Evolutionary conservation across 2,329 filamentous ascomycete genomes (phyloP), one percentile per base, ranked within the genome.

Genomic region (Nigrospora oryzae): DNA sequence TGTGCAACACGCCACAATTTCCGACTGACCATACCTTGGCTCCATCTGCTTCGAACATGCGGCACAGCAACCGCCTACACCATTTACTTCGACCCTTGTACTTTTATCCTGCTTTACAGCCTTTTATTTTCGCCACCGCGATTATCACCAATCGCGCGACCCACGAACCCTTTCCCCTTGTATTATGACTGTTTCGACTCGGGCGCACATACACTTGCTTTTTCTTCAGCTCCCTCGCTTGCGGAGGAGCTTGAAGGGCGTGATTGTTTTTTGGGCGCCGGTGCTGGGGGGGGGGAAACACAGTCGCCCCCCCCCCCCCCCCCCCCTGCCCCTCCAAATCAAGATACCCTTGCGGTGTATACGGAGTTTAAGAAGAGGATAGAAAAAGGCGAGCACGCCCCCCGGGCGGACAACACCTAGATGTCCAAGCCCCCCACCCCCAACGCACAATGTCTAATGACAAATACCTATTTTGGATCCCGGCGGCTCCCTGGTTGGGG

Each of bases 391-490:
- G 16, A 34, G 10, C 30, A 23, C 39, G 15, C 35, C 15, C 40
- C 32, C 35, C 19, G 17, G 19, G 35, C 40, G 33, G 17, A 32
- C 32, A 13, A 17, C 34, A 7, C 17, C 28, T 41, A 42, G 19
- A 36, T 23, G 23, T 28, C 23, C 7, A 7, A 28, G 19, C 32
- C 36, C 13, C n/a, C 33, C 15, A 14, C 17, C 34, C 4, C 13
- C 15, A 36, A 35, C 36, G 23, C 40, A 28, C 40, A 42, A 42
- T 42, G 40, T 42, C 40, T 42, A 42, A 42, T 42, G 40, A 36
- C 33, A 12, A 42, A 16, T 32, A 42, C 39, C 31, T 41, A 23
- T 33, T 28, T 28, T 28, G 23, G 23, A 28, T 28, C 23, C 23
- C 23, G 23, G 23, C 7, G 23, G 23, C 23, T 28, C 23, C 23